Percentiles rank a stretch among this genome's conserved stretches.
These are phyloP conservation scores for Passiflora organensis DNA, from an alignment of 345 rosid genomes.

Conservation along the genomic window DNA sequence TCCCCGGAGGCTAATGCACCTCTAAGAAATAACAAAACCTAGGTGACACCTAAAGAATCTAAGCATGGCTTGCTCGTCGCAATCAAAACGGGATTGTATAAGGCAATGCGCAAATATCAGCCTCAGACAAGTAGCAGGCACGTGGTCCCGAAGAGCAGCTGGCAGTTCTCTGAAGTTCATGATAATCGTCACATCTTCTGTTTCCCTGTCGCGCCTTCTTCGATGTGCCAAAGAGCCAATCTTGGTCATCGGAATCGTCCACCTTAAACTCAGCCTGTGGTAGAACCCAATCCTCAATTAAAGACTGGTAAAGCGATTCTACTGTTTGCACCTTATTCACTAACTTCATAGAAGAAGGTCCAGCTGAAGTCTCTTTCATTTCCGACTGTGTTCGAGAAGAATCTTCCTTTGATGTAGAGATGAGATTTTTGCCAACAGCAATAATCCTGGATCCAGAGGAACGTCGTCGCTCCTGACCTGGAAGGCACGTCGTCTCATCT, in stretches of 20 bases:
- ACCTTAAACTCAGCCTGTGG: slow-evolving; percentile 12
- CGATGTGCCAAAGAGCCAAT: slow-evolving; percentile 48
- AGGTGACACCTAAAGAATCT: too few relatives aligned
- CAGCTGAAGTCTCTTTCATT: background rate
- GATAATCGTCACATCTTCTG: slow-evolving; percentile 8
- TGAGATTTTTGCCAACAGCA: background rate
- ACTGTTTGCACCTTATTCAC: slow-evolving; percentile 4
- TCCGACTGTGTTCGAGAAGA: background rate
- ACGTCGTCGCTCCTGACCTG: background rate
- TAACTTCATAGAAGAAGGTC: background rate
- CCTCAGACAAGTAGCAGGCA: slow-evolving; percentile 37
- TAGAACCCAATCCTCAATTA: slow-evolving; percentile 46
- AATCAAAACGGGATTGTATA: slow-evolving; percentile 51
- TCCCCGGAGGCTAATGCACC: too few relatives aligned
- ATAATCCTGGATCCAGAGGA: background rate
- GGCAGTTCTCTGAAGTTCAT: slow-evolving; percentile 1
- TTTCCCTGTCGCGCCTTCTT: background rate
- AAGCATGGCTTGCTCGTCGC: too few relatives aligned
- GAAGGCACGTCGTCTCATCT: background rate
- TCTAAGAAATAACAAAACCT: too few relatives aligned
- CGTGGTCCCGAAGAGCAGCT: slow-evolving; percentile 26
- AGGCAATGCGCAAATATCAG: slow-evolving; percentile 54
- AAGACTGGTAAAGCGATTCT: slow-evolving; percentile 23
- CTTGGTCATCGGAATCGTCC: slow-evolving; percentile 26
- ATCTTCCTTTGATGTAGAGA: slow-evolving; percentile 3